Percentiles rank a stretch among this genome's conserved stretches.
Evolutionary conservation across 1,284 basidiomycete species (phyloP).

Genomic region (Fomitopsis betulina): DNA sequence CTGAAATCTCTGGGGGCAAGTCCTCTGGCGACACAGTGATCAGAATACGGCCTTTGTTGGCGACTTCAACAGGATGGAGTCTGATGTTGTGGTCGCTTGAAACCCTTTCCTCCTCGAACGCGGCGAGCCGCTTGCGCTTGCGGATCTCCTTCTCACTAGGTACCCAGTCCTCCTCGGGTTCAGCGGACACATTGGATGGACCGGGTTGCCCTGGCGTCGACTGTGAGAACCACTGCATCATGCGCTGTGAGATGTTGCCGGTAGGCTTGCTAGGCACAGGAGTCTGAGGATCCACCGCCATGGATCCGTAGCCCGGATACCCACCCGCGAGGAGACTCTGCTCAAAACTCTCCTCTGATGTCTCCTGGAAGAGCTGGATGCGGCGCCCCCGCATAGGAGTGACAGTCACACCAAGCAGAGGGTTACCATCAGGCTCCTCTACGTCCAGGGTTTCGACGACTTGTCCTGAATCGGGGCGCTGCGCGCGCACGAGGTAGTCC

Average conservation of each 20-base stretch:
- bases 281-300: constrained; percentile 26
- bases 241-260: constrained; percentile 24
- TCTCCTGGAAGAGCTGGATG: constrained; percentile 71
- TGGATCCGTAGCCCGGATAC: constrained; percentile 58
- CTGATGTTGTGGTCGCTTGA: constrained; percentile 25
- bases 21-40: constrained; percentile 42
- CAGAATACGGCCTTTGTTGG: constrained; percentile 63
- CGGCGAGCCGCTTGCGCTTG: constrained; percentile 59
- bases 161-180: constrained; percentile 30
- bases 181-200: constrained; percentile 34
- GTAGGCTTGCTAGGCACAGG: constrained; percentile 16
- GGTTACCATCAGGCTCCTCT: constrained; percentile 14
- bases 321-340: constrained; percentile 75
- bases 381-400: constrained; percentile 67
- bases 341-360: constrained; percentile 77
- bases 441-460: constrained; percentile 19
- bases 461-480: constrained; percentile 39
- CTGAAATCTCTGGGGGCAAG: constrained; percentile 10
- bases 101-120: constrained; percentile 40
- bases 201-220: constrained; percentile 35
- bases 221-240: constrained; percentile 35
- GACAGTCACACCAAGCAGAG: constrained; percentile 54
- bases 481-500: constrained; percentile 60
- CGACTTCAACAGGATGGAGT: constrained; percentile 56
- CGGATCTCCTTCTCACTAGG: constrained; percentile 56